phyloP scores from a whole-genome alignment of 345 rosid genomes.

The Salix udensis region DNA sequence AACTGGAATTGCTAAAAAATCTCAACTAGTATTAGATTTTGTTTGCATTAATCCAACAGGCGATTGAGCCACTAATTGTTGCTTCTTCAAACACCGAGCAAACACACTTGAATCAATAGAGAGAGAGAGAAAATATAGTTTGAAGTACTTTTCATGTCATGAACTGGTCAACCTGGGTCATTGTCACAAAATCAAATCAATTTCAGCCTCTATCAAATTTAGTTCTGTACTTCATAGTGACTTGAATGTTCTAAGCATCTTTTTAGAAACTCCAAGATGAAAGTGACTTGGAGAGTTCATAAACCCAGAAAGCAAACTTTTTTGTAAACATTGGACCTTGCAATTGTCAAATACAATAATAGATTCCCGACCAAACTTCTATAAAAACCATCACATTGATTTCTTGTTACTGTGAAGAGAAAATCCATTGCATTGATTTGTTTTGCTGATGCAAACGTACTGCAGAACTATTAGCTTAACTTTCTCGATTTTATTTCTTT shows the following conservation, averaged over 20 bases:
- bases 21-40: too few species aligned
- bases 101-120: neutral
- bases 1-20: too few species aligned
- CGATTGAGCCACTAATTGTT: neutral
- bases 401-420: neutral
- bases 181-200: neutral
- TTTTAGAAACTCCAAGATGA: too few species aligned
- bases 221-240: too few species aligned
- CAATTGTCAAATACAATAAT: neutral
- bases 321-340: neutral
- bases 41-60: neutral
- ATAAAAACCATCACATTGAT: neutral
- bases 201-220: neutral
- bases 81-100: neutral
- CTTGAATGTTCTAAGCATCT: too few species aligned
- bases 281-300: too few species aligned
- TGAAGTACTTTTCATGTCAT: neutral
- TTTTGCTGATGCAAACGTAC: neutral
- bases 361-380: neutral
- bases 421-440: neutral
- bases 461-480: neutral
- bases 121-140: neutral
- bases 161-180: neutral
- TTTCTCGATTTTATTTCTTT: neutral
- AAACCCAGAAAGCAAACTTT: neutral